Percentiles rank a stretch among this genome's conserved stretches.
phyloP scores from a whole-genome alignment of 495 filamentous ascomycete species.

The Hypoxylon crocopeplum region DNA sequence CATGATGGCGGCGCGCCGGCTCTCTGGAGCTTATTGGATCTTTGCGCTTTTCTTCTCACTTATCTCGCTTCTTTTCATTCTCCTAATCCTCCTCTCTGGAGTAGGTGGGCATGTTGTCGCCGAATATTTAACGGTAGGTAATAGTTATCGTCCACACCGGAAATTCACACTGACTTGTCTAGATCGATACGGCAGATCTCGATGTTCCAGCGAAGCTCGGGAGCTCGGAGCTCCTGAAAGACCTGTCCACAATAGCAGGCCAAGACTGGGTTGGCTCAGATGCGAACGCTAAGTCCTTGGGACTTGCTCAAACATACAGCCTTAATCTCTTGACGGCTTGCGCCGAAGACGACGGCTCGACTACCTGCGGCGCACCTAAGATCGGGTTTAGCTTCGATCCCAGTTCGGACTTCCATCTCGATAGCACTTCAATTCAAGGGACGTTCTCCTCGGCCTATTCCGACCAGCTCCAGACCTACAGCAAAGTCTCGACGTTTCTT shows the following conservation, averaged over 20 bases:
- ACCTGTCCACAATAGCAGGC: constrained; percentile 39
- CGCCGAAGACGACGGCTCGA: constrained; percentile 26
- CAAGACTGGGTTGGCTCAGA: constrained; percentile 42
- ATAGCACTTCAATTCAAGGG: constrained; percentile 30
- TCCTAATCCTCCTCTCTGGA: constrained; percentile 42
- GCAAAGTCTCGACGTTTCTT: constrained; percentile 37
- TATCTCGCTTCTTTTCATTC: constrained; percentile 34
- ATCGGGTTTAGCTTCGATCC: constrained; percentile 47
- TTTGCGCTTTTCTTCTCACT: constrained; percentile 36
- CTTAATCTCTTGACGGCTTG: constrained; percentile 46
- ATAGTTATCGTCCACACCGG: not conserved
- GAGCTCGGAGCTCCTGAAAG: constrained; percentile 39
- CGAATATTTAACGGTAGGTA: constrained; percentile 43
- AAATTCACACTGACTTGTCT: not conserved
- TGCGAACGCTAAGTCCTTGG: constrained; percentile 39
- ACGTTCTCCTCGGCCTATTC: constrained; percentile 28
- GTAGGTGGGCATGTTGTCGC: constrained; percentile 28
- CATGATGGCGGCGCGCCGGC: constrained; percentile 22
- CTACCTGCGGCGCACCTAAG: constrained; percentile 37
- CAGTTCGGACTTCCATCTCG: constrained; percentile 40
- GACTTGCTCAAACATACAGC: constrained; percentile 40
- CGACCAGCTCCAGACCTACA: constrained; percentile 34
- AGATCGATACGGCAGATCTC: constrained; percentile 43
- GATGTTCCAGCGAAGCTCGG: constrained; percentile 40
- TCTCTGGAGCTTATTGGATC: constrained; percentile 6